Percentiles rank a stretch among this genome's conserved stretches.
Evolutionary conservation across 2,329 filamentous ascomycete genomes (phyloP).

Genomic region (Claviceps lovelessii): DNA sequence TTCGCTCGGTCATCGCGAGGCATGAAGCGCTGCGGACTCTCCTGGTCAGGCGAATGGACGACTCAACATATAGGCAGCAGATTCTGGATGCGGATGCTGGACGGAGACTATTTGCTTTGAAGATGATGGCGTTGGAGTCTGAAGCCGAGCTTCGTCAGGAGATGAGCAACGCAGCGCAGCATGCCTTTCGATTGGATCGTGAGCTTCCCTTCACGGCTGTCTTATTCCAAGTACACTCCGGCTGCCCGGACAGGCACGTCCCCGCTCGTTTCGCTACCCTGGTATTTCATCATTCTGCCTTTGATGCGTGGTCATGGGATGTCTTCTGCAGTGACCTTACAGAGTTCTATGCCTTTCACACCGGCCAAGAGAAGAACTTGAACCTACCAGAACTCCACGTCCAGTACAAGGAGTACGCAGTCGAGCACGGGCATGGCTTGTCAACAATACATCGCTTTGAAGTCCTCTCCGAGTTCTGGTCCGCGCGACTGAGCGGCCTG

Average conservation of each 20-base stretch:
- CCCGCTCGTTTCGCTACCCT: not conserved
- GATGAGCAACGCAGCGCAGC: not conserved
- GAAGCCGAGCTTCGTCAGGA: not conserved
- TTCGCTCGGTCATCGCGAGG: not conserved
- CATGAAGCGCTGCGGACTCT: not conserved
- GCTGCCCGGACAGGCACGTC: not conserved
- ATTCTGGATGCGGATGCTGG: not conserved
- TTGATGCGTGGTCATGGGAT: not conserved
- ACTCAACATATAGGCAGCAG: not conserved
- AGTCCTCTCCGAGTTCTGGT: not conserved
- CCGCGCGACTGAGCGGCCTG: not conserved
- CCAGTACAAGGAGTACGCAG: not conserved
- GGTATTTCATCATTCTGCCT: not conserved
- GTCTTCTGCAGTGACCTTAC: not conserved
- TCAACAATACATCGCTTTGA: not conserved
- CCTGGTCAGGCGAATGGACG: not conserved
- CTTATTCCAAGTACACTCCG: not conserved
- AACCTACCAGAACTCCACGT: not conserved
- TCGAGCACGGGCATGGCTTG: not conserved
- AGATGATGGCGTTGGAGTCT: not conserved
- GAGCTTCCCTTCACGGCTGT: not conserved
- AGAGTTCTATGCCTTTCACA: not conserved
- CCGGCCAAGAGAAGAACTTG: not conserved
- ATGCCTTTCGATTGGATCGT: not conserved
- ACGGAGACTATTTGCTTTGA: not conserved